Evolutionary conservation across 148 eudicot genomes (phyloP).

Genomic region (Rheum nobile): DNA sequence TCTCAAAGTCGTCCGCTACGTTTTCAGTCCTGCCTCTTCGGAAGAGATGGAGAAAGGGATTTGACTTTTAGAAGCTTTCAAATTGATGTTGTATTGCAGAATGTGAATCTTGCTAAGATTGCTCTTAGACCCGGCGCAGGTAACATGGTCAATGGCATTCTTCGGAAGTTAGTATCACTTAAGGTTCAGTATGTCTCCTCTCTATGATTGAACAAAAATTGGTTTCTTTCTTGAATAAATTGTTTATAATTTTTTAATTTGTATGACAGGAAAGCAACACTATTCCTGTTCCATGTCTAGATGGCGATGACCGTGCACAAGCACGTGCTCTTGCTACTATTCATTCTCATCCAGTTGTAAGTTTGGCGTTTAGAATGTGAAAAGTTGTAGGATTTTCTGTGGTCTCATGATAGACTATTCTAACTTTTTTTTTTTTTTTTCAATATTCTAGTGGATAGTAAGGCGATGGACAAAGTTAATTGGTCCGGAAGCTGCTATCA

Average conservation of each 20-base stretch:
- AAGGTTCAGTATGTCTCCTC: slow-evolving; percentile 34
- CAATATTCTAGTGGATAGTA: slow-evolving; percentile 81
- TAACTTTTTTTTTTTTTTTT: not conserved
- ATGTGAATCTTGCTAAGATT: slow-evolving; percentile 85
- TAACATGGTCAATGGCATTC: slow-evolving; percentile 92
- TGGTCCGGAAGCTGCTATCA: slow-evolving; percentile 69
- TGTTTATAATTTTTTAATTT: not conserved
- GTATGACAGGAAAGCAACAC: slow-evolving; percentile 58
- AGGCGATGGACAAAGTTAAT: slow-evolving; percentile 77
- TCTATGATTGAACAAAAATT: not conserved
- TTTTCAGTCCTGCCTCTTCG: not conserved
- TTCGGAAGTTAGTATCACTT: slow-evolving; percentile 56
- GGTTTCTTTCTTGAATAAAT: not conserved
- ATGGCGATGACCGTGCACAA: slow-evolving; percentile 74
- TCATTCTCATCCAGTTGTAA: slow-evolving; percentile 97
- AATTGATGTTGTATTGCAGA: slow-evolving; percentile 29
- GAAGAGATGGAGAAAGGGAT: not conserved
- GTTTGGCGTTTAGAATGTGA: slow-evolving; percentile 19
- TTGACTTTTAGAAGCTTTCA: not conserved
- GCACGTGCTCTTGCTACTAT: slow-evolving; percentile 89
- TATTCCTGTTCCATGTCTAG: slow-evolving; percentile 67
- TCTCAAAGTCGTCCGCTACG: not conserved
- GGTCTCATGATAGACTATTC: not conserved
- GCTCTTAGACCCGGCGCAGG: slow-evolving; percentile 98
- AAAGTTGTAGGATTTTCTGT: not conserved